These are phyloP conservation scores for Domatiomyces globalis DNA, from an alignment of 2,329 filamentous ascomycete genomes.

Conservation along the genomic window DNA sequence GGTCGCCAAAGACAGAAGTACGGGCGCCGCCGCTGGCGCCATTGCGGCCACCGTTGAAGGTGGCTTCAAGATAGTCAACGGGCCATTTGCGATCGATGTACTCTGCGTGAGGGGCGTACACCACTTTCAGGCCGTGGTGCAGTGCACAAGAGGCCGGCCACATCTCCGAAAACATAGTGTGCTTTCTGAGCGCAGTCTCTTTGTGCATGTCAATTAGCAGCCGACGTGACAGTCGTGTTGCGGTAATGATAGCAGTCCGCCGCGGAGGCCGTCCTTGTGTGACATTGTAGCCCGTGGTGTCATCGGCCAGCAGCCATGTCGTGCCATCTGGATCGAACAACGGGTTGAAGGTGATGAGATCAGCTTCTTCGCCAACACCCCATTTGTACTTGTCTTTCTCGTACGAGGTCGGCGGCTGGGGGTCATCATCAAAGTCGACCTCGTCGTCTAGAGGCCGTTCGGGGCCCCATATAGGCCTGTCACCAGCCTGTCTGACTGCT, in stretches of 20 bases:
- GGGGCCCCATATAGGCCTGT: constrained; percentile 71
- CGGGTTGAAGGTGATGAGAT: constrained; percentile 81
- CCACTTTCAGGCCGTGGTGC: constrained; percentile 84
- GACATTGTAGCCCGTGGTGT: constrained; percentile 72
- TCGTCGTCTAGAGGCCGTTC: constrained; percentile 56
- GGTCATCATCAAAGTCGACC: constrained; percentile 51
- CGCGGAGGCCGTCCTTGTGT: constrained; percentile 49
- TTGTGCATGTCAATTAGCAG: constrained; percentile 79
- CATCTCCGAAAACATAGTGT: constrained; percentile 93
- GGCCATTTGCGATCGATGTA: constrained; percentile 84
- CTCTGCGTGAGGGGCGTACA: constrained; percentile 77
- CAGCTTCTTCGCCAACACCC: constrained; percentile 82
- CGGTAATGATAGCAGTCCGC: constrained; percentile 76
- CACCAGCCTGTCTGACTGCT: constrained; percentile 27
- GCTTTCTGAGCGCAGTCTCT: constrained; percentile 70
- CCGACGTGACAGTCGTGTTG: constrained; percentile 65
- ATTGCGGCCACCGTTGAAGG: constrained; percentile 67
- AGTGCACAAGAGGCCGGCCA: constrained; percentile 79
- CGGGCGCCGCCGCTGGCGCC: constrained; percentile 60
- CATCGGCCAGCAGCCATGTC: constrained; percentile 65
- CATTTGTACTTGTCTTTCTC: constrained; percentile 71
- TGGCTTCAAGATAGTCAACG: constrained; percentile 56
- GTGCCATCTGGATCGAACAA: constrained; percentile 83
- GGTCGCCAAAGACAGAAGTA: constrained; percentile 62
- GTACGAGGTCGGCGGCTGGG: constrained; percentile 61